Evolutionary conservation across 176 grass and related monocot species (phyloP).

Genomic region (Elymus sibiricus): DNA sequence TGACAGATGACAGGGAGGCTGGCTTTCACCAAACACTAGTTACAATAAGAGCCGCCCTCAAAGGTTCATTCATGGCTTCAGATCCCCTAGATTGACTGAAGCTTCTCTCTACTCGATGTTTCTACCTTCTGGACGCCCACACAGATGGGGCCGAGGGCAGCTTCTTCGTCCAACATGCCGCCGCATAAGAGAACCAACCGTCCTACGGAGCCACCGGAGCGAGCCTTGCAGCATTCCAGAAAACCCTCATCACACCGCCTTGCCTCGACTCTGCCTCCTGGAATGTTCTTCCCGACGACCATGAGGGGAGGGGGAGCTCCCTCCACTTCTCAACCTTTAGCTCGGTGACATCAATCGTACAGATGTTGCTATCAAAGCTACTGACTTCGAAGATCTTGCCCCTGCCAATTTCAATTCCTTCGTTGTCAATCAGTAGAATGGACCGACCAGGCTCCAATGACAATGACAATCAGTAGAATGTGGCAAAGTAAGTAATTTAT

Average conservation of each 20-base stretch:
- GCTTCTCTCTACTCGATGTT: background rate
- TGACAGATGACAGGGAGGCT: background rate
- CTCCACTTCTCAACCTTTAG: constrained; percentile 51
- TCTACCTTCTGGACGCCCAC: too few species aligned
- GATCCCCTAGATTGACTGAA: background rate
- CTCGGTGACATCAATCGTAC: too few species aligned
- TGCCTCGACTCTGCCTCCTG: constrained; percentile 25
- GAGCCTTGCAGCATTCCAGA: too few species aligned
- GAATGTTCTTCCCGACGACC: constrained; percentile 64
- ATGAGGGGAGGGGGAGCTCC: constrained; percentile 70
- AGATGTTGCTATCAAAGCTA: too few species aligned
- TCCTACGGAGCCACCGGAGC: too few species aligned
- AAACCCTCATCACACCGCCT: too few species aligned
- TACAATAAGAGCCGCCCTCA: background rate
- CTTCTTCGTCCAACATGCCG: too few species aligned
- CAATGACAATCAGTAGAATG: too few species aligned
- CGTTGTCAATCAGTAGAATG: constrained; percentile 50
- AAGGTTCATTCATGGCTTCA: background rate
- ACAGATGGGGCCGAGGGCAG: too few species aligned
- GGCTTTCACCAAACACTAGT: background rate
- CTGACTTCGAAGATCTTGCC: too few species aligned
- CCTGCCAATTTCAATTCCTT: constrained; percentile 43
- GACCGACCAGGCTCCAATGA: constrained; percentile 48
- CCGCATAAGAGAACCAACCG: too few species aligned
- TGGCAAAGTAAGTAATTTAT: too few species aligned